A percentile compares a stretch with the other conserved stretches of the same genome.
phyloP scores from a whole-genome alignment of 352 stramenopile species.

The Globisporangium nagaii region DNA sequence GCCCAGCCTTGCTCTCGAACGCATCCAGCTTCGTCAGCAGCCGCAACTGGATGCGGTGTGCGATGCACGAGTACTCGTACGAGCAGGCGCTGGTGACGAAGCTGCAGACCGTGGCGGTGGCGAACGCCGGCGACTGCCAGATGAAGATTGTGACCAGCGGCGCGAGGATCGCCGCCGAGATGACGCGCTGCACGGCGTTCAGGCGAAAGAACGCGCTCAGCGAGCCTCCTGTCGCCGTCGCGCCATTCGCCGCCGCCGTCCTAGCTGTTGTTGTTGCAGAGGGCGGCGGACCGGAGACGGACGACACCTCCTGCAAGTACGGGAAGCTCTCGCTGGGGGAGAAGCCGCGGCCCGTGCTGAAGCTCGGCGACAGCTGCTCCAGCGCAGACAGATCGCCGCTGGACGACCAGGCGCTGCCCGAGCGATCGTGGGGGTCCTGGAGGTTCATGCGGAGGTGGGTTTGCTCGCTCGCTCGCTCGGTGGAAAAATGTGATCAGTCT shows the following conservation, averaged over 20 bases:
- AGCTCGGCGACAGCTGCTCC: neutral
- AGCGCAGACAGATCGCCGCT: neutral
- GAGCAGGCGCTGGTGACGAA: slow-evolving; percentile 56
- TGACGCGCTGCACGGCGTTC: slow-evolving; percentile 60
- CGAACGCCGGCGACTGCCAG: slow-evolving; percentile 62
- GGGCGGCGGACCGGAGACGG: neutral
- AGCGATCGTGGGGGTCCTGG: neutral
- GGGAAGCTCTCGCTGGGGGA: slow-evolving; percentile 12
- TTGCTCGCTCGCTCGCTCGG: too few relatives aligned
- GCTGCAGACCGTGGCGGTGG: slow-evolving; percentile 60
- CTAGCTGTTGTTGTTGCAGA: neutral
- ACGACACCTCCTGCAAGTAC: slow-evolving; percentile 5
- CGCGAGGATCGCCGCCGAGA: slow-evolving; percentile 56
- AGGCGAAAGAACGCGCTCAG: slow-evolving; percentile 12
- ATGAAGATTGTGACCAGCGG: slow-evolving; percentile 68
- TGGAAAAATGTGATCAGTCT: too few relatives aligned
- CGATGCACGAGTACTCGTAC: slow-evolving; percentile 76
- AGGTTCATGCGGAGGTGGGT: too few relatives aligned
- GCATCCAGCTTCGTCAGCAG: slow-evolving; percentile 29
- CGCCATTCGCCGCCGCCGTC: neutral
- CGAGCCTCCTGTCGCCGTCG: neutral
- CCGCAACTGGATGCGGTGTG: slow-evolving; percentile 53
- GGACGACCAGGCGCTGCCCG: neutral
- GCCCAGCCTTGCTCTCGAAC: slow-evolving; percentile 12
- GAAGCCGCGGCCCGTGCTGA: neutral